Evolutionary conservation across 129 eudicot genomes (phyloP).

Genomic region (Arctium lappa): DNA sequence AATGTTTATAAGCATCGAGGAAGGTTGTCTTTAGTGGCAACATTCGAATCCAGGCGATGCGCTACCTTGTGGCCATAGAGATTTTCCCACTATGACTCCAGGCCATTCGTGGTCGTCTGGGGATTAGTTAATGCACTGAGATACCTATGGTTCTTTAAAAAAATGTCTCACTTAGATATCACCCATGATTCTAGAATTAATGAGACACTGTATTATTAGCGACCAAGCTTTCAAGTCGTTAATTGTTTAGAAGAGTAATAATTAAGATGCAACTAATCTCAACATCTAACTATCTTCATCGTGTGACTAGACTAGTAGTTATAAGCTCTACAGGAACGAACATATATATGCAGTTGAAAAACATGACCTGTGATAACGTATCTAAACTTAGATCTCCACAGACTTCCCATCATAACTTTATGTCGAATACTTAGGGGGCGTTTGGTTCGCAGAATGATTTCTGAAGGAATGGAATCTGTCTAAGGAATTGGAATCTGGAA

Average conservation of each 20-base stretch:
- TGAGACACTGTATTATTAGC: not conserved
- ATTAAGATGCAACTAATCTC: slow-evolving; percentile 3
- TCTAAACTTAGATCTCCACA: slow-evolving; percentile 2
- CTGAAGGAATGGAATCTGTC: too few relatives aligned
- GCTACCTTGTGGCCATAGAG: too few relatives aligned
- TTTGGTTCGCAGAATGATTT: too few relatives aligned
- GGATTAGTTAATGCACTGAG: too few relatives aligned
- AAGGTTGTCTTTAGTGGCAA: too few relatives aligned
- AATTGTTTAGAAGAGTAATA: not conserved
- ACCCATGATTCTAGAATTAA: not conserved
- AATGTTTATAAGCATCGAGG: too few relatives aligned
- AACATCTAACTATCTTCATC: slow-evolving; percentile 23
- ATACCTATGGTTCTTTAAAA: too few relatives aligned
- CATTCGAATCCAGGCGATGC: too few relatives aligned
- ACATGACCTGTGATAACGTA: slow-evolving; percentile 1
- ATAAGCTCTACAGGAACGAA: not conserved
- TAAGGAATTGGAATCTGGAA: too few relatives aligned
- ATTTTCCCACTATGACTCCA: too few relatives aligned
- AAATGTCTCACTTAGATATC: not conserved
- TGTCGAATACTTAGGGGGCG: slow-evolving; percentile 1
- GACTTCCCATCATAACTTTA: slow-evolving; percentile 15
- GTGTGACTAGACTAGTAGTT: slow-evolving; percentile 19
- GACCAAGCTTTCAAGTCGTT: not conserved
- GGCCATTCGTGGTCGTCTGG: too few relatives aligned
- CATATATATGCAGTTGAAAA: slow-evolving; percentile 1